Evolutionary conservation across 1,139 yeast species (phyloP).

Genomic region (Magnusiomyces fungicola): DNA sequence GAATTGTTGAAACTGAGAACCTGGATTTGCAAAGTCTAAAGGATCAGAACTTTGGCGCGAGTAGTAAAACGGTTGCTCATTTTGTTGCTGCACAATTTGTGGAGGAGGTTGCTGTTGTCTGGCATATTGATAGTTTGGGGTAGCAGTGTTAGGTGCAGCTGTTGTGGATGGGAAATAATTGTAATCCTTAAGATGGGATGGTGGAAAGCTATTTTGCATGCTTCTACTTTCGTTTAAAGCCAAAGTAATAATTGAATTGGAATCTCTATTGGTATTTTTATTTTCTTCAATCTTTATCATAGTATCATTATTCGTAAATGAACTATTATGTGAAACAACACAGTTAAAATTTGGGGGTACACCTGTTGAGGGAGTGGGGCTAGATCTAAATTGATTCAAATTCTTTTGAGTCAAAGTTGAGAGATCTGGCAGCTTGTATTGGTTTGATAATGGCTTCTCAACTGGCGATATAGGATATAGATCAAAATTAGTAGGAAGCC

Average conservation of each 20-base stretch:
- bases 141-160: neutral
- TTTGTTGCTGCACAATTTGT: constrained; percentile 5
- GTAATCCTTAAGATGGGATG: neutral
- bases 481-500: too few relatives aligned
- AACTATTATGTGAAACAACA: too few relatives aligned
- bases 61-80: constrained; percentile 4
- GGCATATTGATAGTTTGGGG: constrained; percentile 9
- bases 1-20: neutral
- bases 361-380: too few relatives aligned
- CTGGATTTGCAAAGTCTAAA: neutral
- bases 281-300: neutral
- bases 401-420: too few relatives aligned
- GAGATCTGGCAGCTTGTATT: too few relatives aligned
- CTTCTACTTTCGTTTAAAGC: too few relatives aligned
- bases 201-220: neutral
- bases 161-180: neutral
- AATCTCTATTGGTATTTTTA: too few relatives aligned
- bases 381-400: too few relatives aligned
- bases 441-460: too few relatives aligned
- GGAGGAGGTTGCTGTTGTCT: constrained; percentile 10
- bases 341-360: too few relatives aligned
- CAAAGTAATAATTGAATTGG: too few relatives aligned
- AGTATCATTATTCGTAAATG: neutral
- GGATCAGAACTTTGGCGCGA: neutral
- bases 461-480: too few relatives aligned